These are phyloP conservation scores for Podospora pseudoanserina DNA, from an alignment of 495 filamentous ascomycete genomes.

Conservation along the genomic window DNA sequence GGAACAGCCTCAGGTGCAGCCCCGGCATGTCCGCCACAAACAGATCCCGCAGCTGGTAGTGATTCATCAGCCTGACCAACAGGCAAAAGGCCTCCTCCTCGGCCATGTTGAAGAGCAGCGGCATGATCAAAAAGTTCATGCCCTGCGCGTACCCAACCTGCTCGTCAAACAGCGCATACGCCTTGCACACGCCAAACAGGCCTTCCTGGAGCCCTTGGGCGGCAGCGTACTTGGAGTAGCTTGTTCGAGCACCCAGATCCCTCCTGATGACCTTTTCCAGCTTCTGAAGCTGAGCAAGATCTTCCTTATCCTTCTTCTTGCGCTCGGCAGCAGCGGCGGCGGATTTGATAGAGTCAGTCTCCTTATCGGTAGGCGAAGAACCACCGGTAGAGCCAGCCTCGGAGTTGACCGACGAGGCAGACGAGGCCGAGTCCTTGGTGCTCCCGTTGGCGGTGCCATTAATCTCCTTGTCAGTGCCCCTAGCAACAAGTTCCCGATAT, in stretches of 20 bases:
- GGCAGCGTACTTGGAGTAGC: conserved; percentile 90
- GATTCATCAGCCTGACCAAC: conserved; percentile 91
- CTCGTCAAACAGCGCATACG: conserved; percentile 94
- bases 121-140: conserved; percentile 98
- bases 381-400: conserved; percentile 65
- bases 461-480: conserved; percentile 72
- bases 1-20: conserved; percentile 86
- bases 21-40: conserved; percentile 97
- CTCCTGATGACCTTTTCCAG: conserved; percentile 88
- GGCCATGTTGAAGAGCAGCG: conserved; percentile 96
- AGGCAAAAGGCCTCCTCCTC: conserved; percentile 96
- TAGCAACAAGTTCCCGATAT: conserved; percentile 75
- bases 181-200: conserved; percentile 92
- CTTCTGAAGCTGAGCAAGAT: conserved; percentile 64
- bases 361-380: conserved; percentile 58
- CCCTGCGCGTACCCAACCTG: conserved; percentile 95
- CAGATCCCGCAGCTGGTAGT: conserved; percentile 87
- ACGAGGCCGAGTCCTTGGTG: conserved; percentile 66
- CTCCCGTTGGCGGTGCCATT: conserved; percentile 47
- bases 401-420: conserved; percentile 78
- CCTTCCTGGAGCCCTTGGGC: conserved; percentile 89
- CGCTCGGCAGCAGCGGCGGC: conserved; percentile 60
- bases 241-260: conserved; percentile 88
- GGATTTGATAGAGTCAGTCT: conserved; percentile 63
- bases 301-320: conserved; percentile 72